These are phyloP conservation scores for Xylaria sp. DNA, from an alignment of 2,329 filamentous ascomycete genomes.

Conservation along the genomic window DNA sequence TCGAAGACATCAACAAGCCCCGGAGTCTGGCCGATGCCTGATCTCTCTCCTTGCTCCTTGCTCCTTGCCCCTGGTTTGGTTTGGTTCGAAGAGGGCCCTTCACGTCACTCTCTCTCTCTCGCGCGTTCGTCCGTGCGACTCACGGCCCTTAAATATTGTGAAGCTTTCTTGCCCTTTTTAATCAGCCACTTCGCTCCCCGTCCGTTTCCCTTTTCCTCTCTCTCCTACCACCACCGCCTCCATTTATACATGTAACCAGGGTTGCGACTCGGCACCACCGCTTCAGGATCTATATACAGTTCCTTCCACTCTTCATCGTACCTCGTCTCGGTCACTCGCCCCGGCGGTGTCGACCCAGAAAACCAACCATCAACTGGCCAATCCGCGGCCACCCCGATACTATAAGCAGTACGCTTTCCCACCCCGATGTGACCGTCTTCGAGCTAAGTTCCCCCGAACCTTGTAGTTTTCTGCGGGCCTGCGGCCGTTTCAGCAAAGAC, in stretches of 20 bases:
- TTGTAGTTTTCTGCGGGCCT: constrained; percentile 22
- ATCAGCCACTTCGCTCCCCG: constrained; percentile 30
- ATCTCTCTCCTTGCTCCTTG: too few relatives aligned
- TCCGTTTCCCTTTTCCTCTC: constrained; percentile 37
- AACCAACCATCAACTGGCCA: constrained; percentile 25
- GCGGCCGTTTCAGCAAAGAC: constrained; percentile 17
- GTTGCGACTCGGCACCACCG: constrained; percentile 34
- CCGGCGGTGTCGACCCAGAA: constrained; percentile 26
- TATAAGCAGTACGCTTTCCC: constrained; percentile 13
- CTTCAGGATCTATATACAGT: constrained; percentile 51
- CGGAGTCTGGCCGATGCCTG: constrained; percentile 46
- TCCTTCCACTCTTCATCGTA: constrained; percentile 47
- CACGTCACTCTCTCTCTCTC: constrained; percentile 43
- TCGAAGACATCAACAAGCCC: constrained; percentile 44
- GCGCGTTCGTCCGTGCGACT: constrained; percentile 43
- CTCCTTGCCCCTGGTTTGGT: constrained; percentile 37
- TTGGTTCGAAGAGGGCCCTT: constrained; percentile 39
- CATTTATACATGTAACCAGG: constrained; percentile 31
- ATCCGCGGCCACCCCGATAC: constrained; percentile 13
- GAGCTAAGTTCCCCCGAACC: constrained; percentile 18
- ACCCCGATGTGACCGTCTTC: constrained; percentile 23
- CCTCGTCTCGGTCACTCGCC: constrained; percentile 39
- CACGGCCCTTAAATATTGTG: constrained; percentile 36
- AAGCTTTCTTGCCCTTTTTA: constrained; percentile 37
- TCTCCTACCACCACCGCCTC: constrained; percentile 44